Evolutionary conservation across 768 basidiomycete genomes (phyloP).

Genomic region (Sarcodon aspratus): DNA sequence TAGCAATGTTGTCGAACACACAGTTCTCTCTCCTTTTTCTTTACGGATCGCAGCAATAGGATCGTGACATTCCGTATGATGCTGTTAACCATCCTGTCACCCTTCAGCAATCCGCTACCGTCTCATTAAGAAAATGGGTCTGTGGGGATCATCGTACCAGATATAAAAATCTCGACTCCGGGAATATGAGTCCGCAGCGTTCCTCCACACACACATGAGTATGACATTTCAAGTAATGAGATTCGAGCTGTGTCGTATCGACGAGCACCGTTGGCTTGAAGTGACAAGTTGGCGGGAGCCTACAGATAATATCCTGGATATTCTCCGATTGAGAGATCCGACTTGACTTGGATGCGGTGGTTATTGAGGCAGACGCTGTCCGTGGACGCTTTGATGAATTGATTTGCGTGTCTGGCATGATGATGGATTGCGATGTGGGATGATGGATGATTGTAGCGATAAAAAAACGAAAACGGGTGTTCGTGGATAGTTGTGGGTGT

Average conservation of each 20-base stretch:
- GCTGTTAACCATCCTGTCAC: slow-evolving; percentile 25
- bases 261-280: slow-evolving; percentile 49
- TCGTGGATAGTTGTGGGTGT: too few relatives aligned
- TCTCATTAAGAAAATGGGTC: not conserved
- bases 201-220: slow-evolving; percentile 68
- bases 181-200: slow-evolving; percentile 77
- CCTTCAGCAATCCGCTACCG: not conserved
- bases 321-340: too few relatives aligned
- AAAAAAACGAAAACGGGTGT: too few relatives aligned
- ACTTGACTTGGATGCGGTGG: too few relatives aligned
- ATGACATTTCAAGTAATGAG: slow-evolving; percentile 80
- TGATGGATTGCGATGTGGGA: too few relatives aligned
- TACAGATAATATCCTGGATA: slow-evolving; percentile 36
- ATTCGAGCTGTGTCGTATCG: slow-evolving; percentile 60
- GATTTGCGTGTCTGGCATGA: too few relatives aligned
- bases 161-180: slow-evolving; percentile 67
- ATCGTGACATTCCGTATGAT: slow-evolving; percentile 84
- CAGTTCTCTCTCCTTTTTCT: slow-evolving; percentile 80
- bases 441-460: too few relatives aligned
- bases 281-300: slow-evolving; percentile 77
- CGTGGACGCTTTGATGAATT: too few relatives aligned
- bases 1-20: slow-evolving; percentile 21
- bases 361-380: too few relatives aligned
- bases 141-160: slow-evolving; percentile 41
- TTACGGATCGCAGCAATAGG: slow-evolving; percentile 67